phyloP scores from a whole-genome alignment of 2,329 filamentous ascomycete genomes.

The Anthostomella pinea region DNA sequence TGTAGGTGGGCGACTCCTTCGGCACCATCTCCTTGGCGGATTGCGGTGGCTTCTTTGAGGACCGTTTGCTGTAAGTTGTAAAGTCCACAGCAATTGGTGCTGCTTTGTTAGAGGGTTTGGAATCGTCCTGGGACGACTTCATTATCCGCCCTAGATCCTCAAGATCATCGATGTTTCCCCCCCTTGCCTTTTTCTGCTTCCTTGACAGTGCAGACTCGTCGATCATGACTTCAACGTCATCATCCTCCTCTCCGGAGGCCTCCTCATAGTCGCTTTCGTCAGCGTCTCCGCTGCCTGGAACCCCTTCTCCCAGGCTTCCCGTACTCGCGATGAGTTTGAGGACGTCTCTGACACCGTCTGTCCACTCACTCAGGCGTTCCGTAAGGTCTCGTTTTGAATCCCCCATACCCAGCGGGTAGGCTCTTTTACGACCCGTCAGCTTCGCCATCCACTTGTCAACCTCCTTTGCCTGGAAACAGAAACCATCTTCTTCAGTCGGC shows the following conservation, averaged over 20 bases:
- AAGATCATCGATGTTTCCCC: constrained; percentile 65
- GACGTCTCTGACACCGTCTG: constrained; percentile 67
- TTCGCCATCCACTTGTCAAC: constrained; percentile 98
- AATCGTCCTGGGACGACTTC: constrained; percentile 42
- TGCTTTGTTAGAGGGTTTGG: constrained; percentile 26
- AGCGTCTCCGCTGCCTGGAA: constrained; percentile 77
- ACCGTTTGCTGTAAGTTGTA: constrained; percentile 62
- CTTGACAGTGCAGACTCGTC: constrained; percentile 45
- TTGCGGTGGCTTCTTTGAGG: constrained; percentile 44
- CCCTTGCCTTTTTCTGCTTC: constrained; percentile 40
- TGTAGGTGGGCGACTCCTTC: constrained; percentile 82
- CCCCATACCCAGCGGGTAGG: constrained; percentile 84
- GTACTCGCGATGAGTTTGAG: constrained; percentile 62
- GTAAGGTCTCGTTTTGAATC: constrained; percentile 75
- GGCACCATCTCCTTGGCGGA: constrained; percentile 90
- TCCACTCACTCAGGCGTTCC: constrained; percentile 73
- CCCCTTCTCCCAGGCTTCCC: constrained; percentile 59
- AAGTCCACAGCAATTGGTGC: constrained; percentile 79
- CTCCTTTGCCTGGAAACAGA: constrained; percentile 87
- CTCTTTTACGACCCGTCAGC: constrained; percentile 79
- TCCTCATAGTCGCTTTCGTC: constrained; percentile 81
- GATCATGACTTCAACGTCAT: constrained; percentile 51
- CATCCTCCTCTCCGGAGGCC: constrained; percentile 51
- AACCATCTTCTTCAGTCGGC: constrained; percentile 87
- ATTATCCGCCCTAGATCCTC: constrained; percentile 77